Base-by-base conservation (phyloP, 2,329 filamentous ascomycete genomes). In the Thielaviopsis populi region DNA sequence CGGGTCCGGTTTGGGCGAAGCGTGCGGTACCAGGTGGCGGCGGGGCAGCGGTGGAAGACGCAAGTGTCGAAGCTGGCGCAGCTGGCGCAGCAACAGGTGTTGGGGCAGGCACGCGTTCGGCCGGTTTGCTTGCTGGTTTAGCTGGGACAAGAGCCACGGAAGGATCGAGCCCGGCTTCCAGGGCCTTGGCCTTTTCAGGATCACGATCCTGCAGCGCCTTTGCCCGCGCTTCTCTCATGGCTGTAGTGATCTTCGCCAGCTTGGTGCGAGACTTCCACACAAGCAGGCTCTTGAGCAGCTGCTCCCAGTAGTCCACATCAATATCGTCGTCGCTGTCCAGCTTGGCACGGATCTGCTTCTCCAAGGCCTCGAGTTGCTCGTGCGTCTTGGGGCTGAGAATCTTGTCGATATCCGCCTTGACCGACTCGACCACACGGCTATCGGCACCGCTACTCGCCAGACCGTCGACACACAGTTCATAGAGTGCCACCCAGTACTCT, bases 221-320 rank as follows among this genome's bases (percentile, higher is more conserved):
- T 60, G 88, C 76, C 40, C 89, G 83, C 68, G 83, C 85, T 64
- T 84, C 82, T 67, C 87, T 81, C 67, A 96, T 88, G 13, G 83
- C 83, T 68, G 89, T 84, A 68, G 86, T 91, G 17, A 96, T 85
- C 67, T 83, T 85, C 68, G 84, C 85, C 62, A 99, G 76, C 72
- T 87, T 90, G 1, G 91, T 90, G 73, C 89, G 91, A 41, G 94
- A 90, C 76, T 97, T 97, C 85, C 89, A 96, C 0, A 96, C 84
- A 6, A 88, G 79, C 67, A 99, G 77, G 71, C 86, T 95, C 68
- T 86, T 85, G 67, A 99, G 78, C 17, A 99, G 79, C 72, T 96
- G 89, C 72, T 95, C 90, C 94, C 94, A 99, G 73, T 97, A 99
- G 74, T 99, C 94, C 1, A 88, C 90, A 73, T 99, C 94, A 68